Percentiles rank a stretch among this genome's conserved stretches.
Evolutionary conservation across 2,329 filamentous ascomycete species (phyloP).

Genomic region (Periconia digitata): DNA sequence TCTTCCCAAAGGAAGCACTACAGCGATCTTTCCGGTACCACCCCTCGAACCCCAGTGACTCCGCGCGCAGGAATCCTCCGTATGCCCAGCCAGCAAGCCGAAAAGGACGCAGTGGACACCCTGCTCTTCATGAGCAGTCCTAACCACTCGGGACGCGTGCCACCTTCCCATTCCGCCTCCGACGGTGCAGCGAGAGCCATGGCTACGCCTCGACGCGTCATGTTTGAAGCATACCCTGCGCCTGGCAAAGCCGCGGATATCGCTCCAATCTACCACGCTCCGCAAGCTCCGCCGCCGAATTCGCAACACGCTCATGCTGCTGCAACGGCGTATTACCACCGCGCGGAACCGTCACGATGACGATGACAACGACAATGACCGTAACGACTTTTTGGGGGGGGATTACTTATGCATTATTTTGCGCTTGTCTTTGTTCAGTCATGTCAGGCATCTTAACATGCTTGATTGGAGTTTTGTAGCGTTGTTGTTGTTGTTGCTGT

Average conservation of each 20-base stretch:
- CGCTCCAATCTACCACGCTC: conserved; percentile 21
- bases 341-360: conserved; percentile 29
- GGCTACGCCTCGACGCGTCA: conserved; percentile 34
- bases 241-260: conserved; percentile 18
- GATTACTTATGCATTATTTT: too few species aligned
- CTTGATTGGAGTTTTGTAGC: too few species aligned
- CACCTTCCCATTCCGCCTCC: conserved; percentile 31
- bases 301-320: too few species aligned
- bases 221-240: conserved; percentile 37
- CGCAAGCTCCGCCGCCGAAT: conserved; percentile 23
- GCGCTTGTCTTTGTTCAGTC: too few species aligned
- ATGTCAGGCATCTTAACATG: too few species aligned
- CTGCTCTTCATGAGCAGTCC: conserved; percentile 81
- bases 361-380: too few species aligned
- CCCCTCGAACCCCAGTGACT: conserved; percentile 26
- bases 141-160: conserved; percentile 59
- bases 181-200: conserved; percentile 6
- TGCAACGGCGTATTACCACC: conserved; percentile 24
- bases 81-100: conserved; percentile 69
- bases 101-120: conserved; percentile 80
- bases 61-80: conserved; percentile 58
- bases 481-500: too few species aligned
- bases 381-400: too few species aligned
- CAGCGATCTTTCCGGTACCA: conserved; percentile 28
- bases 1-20: conserved; percentile 34